Evolutionary conservation across 768 basidiomycete genomes (phyloP).

Genomic region (Suillus lakei): DNA sequence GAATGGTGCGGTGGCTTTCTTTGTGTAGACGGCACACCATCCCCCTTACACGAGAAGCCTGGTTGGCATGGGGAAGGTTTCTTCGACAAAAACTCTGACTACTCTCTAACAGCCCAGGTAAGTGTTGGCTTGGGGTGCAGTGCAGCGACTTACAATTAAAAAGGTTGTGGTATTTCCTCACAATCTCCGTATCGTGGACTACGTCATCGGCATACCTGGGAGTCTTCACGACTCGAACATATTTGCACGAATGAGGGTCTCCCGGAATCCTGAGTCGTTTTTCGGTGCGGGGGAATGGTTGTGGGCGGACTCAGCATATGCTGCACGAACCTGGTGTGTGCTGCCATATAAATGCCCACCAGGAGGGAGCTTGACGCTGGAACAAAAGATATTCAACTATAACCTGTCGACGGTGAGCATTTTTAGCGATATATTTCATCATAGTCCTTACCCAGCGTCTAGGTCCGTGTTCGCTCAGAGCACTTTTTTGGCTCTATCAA

Average conservation of each 20-base stretch:
- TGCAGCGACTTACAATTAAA: not conserved
- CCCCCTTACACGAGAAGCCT: conserved; percentile 21
- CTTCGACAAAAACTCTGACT: conserved; percentile 25
- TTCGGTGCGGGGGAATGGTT: conserved; percentile 18
- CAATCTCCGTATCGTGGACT: conserved; percentile 16
- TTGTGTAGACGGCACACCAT: conserved; percentile 11
- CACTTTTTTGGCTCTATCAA: conserved; percentile 3
- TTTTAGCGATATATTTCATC: no score
- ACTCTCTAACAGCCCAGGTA: conserved; percentile 24
- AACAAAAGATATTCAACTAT: not conserved
- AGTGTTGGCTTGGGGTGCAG: not conserved
- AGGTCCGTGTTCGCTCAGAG: not conserved
- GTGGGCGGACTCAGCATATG: conserved; percentile 16
- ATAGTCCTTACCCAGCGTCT: not conserved
- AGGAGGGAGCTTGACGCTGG: not conserved
- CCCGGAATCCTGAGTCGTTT: not conserved
- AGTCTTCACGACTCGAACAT: conserved; percentile 15
- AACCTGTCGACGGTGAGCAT: not conserved
- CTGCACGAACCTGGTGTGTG: conserved; percentile 12
- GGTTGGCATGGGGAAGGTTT: conserved; percentile 15
- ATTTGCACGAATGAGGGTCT: conserved; percentile 2
- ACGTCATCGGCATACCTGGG: conserved; percentile 16
- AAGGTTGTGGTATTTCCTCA: conserved; percentile 15
- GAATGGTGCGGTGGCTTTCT: conserved; percentile 11
- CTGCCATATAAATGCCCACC: not conserved